Evolutionary conservation across 768 basidiomycete genomes (phyloP), one percentile per base, ranked within the genome.

Genomic region (Boletus subcaerulescens): DNA sequence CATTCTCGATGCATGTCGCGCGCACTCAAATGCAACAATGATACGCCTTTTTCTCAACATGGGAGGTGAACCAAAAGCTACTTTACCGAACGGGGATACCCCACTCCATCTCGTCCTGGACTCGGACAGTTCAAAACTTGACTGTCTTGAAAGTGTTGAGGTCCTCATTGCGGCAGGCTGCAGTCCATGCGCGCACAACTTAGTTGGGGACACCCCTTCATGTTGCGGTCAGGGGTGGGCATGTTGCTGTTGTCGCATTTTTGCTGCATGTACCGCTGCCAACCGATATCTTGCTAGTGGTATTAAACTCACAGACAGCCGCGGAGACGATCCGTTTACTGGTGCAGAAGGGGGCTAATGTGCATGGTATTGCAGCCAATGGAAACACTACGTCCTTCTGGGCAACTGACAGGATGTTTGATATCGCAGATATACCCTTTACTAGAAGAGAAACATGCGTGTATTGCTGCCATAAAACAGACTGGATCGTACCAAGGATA

Each of bases 91-190:
- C 0, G 53, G 32, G 5, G 20, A 55, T 14, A 55, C 46, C 11
- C 15, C 48, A n/a, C 43, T 60, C 5, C 57, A 61, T 31, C 6
- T 13, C 18, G 7, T 17, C 7, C 7, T 48, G 24, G 24, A 4
- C 24, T 26, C 24, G 24, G 24, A 26, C 24, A 6, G 24, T 26
- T 26, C 31, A 43, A 40, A 45, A 33, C 1, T n/a, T 17, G 49
- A 38, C 11, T 7, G 31, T 12, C 18, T 51, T 24, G 24, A 51
- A 35, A 26, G 35, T 14, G 24, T 48, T 14, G 33, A 29, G 32
- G 12, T 32, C 20, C 50, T 58, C 24, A 7, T 54, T 1, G 32
- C 48, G n/a, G 51, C 56, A 3, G 59, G 59, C 9, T 53, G 59
- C 20, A 35, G 50, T 33, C 40, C 50, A 0, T 38, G 32, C 10